Evolutionary conservation across 345 rosid genomes (phyloP).

Genomic region (Nephelium lappaceum): DNA sequence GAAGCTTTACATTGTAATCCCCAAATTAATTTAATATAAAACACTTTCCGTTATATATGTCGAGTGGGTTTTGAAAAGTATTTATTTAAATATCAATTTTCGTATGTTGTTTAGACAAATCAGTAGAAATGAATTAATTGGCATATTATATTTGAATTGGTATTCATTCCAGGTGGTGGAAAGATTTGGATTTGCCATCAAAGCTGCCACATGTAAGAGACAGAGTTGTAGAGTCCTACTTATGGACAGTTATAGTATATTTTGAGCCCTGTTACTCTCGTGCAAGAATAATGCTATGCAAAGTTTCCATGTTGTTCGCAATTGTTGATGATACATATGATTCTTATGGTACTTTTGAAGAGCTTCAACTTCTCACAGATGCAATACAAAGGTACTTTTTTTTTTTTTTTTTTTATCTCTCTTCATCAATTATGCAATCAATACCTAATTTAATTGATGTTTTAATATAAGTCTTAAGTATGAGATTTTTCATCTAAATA

Average conservation of each 20-base stretch:
- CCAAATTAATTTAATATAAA: too few species aligned
- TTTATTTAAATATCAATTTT: too few species aligned
- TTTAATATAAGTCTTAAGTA: too few species aligned
- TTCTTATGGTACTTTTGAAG: neutral
- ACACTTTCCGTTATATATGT: too few species aligned
- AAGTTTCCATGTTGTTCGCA: neutral
- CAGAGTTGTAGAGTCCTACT: neutral
- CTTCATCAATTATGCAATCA: too few species aligned
- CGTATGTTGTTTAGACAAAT: too few species aligned
- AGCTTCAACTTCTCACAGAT: neutral
- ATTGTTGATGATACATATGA: neutral
- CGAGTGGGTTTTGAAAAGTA: too few species aligned
- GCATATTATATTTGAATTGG: too few species aligned
- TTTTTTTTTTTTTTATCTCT: neutral
- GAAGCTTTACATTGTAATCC: too few species aligned
- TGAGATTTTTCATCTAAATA: too few species aligned
- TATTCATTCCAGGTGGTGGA: neutral
- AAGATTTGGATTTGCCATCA: neutral
- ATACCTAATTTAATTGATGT: too few species aligned
- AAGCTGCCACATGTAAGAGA: neutral
- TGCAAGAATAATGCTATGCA: neutral
- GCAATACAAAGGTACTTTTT: neutral
- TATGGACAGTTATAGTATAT: neutral
- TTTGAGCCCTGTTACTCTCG: neutral
- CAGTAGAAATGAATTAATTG: too few species aligned